Base-by-base conservation (phyloP, 106 monocot genomes). In the Dioscorea zingiberensis region DNA sequence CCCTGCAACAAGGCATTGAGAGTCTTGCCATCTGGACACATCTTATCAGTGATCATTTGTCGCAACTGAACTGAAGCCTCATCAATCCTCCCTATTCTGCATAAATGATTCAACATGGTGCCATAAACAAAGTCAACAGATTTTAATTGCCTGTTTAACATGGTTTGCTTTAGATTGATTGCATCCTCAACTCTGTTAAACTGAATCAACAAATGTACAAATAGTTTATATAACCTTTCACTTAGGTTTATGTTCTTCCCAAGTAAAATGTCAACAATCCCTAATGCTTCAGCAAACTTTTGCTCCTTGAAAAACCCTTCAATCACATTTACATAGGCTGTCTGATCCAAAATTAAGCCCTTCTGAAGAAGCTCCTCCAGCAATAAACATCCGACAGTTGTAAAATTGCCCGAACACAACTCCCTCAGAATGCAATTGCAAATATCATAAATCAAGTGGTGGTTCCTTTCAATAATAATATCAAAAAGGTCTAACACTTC, bases 1-100 rank as follows among this genome's bases (percentile, higher is more conserved):
- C 71, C 74, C 60, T 73, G 62, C 7, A 93, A 23, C 66, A 93
- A 69, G 28, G 71, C 65, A 78, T 99, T 84, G 47, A 89, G 74
- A 59, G 53, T 66, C 55, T 70, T 63, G 25, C 27, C 59, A 74
- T 80, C 75, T 13, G 82, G 77, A 8, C 51, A 69, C 14, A 80
- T 17, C 28, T 70, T 58, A 55, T 51, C 38, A 21, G 17, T 26
- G 44, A 63, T 21, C 72, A 87, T 75, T 72, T 89, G 84, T 63
- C 82, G 71, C 71, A 98, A 74, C 27, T 66, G 54, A 61, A 59
- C 49, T n/a, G 27, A 25, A 38, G 74, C 80, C 53, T 86, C 77
- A 32, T 67, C 76, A 25, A 78, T 49, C 60, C 64, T 79, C 21
- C 80, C 71, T 46, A 15, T 71, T 58, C 47, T 77, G 68, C 75